Conservation (phyloP, 139 green algal species). For the Micractinium conductrix region DNA sequence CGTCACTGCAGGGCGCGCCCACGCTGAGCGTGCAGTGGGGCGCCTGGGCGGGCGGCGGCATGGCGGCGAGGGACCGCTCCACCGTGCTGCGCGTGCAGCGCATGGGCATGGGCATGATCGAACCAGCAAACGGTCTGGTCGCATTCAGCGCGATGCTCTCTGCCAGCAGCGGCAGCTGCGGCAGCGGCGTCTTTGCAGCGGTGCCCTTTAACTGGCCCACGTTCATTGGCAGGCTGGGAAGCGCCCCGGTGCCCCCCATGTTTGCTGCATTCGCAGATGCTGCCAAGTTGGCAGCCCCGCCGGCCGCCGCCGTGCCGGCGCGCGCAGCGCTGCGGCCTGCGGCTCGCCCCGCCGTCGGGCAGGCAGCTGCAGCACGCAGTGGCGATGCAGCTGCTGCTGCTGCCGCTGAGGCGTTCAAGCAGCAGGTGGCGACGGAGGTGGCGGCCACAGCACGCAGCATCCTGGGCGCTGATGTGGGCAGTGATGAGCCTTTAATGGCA, state of each 20-base stretch:
- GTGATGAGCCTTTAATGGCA: conserved; percentile 57
- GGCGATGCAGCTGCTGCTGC: not conserved
- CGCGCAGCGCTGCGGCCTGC: not conserved
- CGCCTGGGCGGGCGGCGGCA: conserved; percentile 60
- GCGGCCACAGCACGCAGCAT: conserved; percentile 41
- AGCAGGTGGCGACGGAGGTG: conserved; percentile 23
- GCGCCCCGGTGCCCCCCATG: conserved; percentile 27
- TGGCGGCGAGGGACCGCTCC: conserved; percentile 59
- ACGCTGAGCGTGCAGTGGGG: conserved; percentile 58
- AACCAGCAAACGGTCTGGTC: conserved; percentile 58
- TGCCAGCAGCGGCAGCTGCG: not conserved
- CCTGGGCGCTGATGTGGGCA: conserved; percentile 43
- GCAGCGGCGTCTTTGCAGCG: conserved; percentile 25
- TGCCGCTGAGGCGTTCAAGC: conserved; percentile 22
- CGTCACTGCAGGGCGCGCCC: conserved; percentile 13
- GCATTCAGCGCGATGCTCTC: conserved; percentile 46
- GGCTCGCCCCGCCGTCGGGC: not conserved
- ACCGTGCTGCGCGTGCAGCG: conserved; percentile 63
- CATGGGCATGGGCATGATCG: conserved; percentile 72
- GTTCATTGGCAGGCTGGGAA: conserved; percentile 30
- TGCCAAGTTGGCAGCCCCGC: too few relatives aligned
- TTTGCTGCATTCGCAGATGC: conserved; percentile 10
- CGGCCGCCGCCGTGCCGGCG: not conserved
- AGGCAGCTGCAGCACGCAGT: not conserved
- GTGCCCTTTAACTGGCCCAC: conserved; percentile 48